Conservation (phyloP, 495 filamentous ascomycete species). For the Aspergillus campestris region DNA sequence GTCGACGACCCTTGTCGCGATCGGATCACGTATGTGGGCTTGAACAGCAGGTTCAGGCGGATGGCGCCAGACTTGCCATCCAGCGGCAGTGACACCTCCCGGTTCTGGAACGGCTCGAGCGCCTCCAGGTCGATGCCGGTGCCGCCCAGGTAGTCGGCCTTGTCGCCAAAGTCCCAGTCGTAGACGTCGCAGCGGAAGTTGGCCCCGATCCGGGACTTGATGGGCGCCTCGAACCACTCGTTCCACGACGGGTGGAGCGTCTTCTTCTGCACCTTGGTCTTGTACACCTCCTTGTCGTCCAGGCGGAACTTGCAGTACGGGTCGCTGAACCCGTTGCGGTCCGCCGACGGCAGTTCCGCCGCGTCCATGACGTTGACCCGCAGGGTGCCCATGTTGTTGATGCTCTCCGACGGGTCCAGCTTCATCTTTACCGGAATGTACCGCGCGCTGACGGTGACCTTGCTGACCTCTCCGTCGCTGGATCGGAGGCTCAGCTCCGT, state of each 20-base stretch:
- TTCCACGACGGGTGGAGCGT: constrained; percentile 93
- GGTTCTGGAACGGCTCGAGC: constrained; percentile 74
- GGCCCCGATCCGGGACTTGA: constrained; percentile 78
- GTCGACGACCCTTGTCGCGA: constrained; percentile 85
- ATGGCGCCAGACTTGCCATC: constrained; percentile 86
- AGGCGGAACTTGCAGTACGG: constrained; percentile 93
- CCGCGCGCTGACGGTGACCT: constrained; percentile 81
- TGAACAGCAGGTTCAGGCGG: constrained; percentile 83
- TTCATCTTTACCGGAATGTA: constrained; percentile 91
- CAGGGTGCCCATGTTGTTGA: constrained; percentile 95
- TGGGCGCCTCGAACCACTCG: constrained; percentile 77
- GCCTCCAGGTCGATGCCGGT: constrained; percentile 68
- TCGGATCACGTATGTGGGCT: constrained; percentile 81
- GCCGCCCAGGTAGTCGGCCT: constrained; percentile 76
- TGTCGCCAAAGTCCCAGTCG: constrained; percentile 93
- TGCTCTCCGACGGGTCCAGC: constrained; percentile 88
- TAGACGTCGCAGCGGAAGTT: constrained; percentile 77
- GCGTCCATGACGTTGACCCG: constrained; percentile 88
- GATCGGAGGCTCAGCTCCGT: constrained; percentile 71
- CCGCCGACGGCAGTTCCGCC: constrained; percentile 77
- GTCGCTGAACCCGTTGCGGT: constrained; percentile 93
- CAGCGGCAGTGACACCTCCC: constrained; percentile 64
- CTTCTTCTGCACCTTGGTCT: constrained; percentile 94
- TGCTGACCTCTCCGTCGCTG: constrained; percentile 66
- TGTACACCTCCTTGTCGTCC: constrained; percentile 77